These are phyloP conservation scores for Solanum rostratum DNA, from an alignment of 257 asterid species.

Conservation along the genomic window DNA sequence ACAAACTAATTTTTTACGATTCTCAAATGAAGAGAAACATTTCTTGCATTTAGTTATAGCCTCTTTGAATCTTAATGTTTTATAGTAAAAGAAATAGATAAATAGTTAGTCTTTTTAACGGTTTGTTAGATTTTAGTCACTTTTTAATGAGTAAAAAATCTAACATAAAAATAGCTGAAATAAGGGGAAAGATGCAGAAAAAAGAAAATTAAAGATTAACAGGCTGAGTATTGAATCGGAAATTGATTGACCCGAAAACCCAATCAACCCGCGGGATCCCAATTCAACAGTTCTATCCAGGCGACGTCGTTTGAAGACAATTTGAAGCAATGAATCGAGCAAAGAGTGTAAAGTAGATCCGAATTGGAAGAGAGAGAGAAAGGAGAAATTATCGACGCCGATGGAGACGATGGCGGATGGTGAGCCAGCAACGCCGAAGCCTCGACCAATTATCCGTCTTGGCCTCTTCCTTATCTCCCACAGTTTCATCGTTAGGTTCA, in stretches of 20 bases:
- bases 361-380: neutral
- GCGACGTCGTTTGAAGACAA: neutral
- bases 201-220: too few species aligned
- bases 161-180: neutral
- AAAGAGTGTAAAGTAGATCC: neutral
- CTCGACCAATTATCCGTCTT: slow-evolving; percentile 76
- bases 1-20: too few species aligned
- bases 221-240: neutral
- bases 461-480: slow-evolving; percentile 68
- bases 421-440: slow-evolving; percentile 43
- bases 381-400: neutral
- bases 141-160: neutral
- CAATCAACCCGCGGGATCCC: neutral
- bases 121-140: neutral
- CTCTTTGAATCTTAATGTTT: neutral
- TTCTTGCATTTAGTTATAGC: neutral
- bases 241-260: neutral
- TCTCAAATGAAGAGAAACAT: neutral
- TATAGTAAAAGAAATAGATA: neutral
- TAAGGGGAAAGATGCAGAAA: neutral
- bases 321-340: neutral
- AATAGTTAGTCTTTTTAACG: neutral
- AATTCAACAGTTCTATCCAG: neutral
- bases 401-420: slow-evolving; percentile 42
- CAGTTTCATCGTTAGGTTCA: slow-evolving; percentile 57